A percentile compares a stretch with the other conserved stretches of the same genome.
Conservation (phyloP, 2,329 filamentous ascomycete species). For the Aspergillus fructus region DNA sequence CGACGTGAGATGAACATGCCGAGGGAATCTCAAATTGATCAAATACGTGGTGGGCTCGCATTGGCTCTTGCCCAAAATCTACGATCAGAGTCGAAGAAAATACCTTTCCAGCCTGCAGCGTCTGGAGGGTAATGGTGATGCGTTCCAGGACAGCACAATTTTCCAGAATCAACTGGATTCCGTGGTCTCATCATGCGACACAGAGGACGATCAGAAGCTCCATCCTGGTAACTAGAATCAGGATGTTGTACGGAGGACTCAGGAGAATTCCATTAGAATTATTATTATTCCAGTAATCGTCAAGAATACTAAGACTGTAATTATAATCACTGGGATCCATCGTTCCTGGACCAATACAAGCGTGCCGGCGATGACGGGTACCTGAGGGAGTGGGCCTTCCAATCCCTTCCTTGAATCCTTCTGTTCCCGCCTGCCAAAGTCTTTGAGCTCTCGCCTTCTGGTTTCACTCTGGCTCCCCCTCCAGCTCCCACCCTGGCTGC, state of each 20-base stretch:
- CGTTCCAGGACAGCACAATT: not conserved
- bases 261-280: not conserved
- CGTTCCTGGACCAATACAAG: not conserved
- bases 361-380: not conserved
- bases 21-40: not conserved
- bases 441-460: not conserved
- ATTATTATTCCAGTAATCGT: not conserved
- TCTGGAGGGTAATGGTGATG: not conserved
- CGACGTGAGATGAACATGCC: not conserved
- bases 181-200: not conserved
- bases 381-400: constrained; percentile 14
- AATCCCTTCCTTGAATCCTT: not conserved
- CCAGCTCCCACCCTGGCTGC: too few relatives aligned
- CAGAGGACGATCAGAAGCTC: not conserved
- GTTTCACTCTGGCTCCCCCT: too few relatives aligned
- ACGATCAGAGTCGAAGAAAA: not conserved
- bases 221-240: not conserved
- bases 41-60: constrained; percentile 4
- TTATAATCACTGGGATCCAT: too few relatives aligned
- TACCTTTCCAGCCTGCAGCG: constrained; percentile 2
- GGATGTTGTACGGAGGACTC: not conserved
- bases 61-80: not conserved
- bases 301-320: too few relatives aligned
- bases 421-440: constrained; percentile 16
- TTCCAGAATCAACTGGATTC: not conserved